Evolutionary conservation across 1,284 basidiomycete species (phyloP), one percentile per base, ranked within the genome.

Genomic region (Papiliotrema flavescens): DNA sequence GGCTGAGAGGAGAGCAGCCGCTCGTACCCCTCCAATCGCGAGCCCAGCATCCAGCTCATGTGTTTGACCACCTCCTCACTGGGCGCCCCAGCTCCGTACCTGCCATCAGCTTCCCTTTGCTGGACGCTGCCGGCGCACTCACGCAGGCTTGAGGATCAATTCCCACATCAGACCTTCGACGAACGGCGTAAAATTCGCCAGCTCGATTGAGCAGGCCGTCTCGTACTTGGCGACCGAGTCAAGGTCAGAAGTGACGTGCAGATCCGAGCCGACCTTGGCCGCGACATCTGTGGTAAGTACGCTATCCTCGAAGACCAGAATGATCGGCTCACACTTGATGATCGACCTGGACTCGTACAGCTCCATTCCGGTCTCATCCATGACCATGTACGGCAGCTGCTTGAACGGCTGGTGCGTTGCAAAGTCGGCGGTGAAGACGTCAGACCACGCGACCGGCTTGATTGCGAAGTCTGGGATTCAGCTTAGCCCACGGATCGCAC

Each of bases 331-430:
- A 67, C 65, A 81, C 60, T 80, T 80, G 47, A 68, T 66, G 49
- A 85, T 84, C 2, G 83, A 82, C 35, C 83, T 80, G 36, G 79
- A 80, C 66, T 84, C 80, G 59, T 75, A 80, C 20, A 81, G n/a
- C 44, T 59, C 54, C 17, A 65, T 43, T 1, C 56, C 54, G 23
- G 28, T 57, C 26, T 61, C 61, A 17, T 61, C 60, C 56, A 71
- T 78, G 40, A 55, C 81, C 54, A 87, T 78, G 70, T 81, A 84
- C 1, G 85, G 85, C 56, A 87, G 69, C 67, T 84, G 82, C 17
- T 84, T 84, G 61, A 87, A 87, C 0, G 86, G 85, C 58, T 87
- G 84, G 24, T 77, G 39, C n/a, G 5, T 40, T 22, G 39, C 5
- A 15, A 6, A 40, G 5, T 40, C 39, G 20, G 5, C 39, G 39